Evolutionary conservation across 2,329 filamentous ascomycete genomes (phyloP).

Genomic region (Tolypocladium album): DNA sequence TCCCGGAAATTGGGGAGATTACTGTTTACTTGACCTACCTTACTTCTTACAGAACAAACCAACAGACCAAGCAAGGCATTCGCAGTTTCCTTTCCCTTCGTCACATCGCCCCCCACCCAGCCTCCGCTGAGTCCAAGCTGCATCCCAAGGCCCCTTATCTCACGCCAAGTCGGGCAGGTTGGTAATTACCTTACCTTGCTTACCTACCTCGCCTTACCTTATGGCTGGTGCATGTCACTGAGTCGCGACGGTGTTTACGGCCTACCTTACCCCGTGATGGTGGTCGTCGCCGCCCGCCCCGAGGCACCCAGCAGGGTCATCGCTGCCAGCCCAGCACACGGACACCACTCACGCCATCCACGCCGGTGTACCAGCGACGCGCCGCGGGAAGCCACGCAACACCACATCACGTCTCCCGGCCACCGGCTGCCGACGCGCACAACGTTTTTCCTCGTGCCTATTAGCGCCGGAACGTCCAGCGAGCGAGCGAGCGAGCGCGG

Average conservation of each 20-base stretch:
- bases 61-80: not conserved
- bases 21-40: no score
- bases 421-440: not conserved
- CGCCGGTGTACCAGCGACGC: no score
- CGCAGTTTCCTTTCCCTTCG: not conserved
- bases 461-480: not conserved
- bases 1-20: no score
- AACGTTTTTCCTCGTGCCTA: not conserved
- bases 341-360: not conserved
- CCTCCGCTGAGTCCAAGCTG: not conserved
- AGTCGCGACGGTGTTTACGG: not conserved
- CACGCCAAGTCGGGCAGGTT: not conserved
- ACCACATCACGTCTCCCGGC: no score
- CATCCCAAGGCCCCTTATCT: not conserved
- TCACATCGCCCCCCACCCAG: not conserved
- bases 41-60: not conserved
- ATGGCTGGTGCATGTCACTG: not conserved
- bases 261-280: no score
- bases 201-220: no score
- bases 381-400: not conserved
- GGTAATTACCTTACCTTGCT: no score
- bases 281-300: no score
- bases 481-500: slow-evolving; percentile 1
- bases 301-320: not conserved
- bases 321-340: not conserved